Conservation (phyloP, 805 yeast species). For the Zygosaccharomyces bisporus region DNA sequence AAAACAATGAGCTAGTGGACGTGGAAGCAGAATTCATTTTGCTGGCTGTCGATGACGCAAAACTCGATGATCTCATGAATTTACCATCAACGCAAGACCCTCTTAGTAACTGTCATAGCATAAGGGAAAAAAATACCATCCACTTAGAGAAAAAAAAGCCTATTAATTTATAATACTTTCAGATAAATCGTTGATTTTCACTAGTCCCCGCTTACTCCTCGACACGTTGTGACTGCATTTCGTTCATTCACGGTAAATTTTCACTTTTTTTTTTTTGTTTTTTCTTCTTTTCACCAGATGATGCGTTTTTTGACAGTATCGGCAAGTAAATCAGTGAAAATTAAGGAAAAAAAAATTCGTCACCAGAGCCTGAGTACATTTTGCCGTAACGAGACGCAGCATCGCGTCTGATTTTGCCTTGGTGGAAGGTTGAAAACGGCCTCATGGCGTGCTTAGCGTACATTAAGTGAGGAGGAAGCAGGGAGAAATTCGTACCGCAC, state of each 20-base stretch:
- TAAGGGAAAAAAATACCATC: background rate
- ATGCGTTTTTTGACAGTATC: slow-evolving; percentile 6
- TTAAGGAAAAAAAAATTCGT: background rate
- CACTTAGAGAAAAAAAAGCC: background rate
- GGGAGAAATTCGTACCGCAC: background rate
- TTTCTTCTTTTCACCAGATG: slow-evolving; percentile 4
- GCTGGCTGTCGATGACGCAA: slow-evolving; percentile 1
- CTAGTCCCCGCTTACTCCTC: slow-evolving; percentile 6
- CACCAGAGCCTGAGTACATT: slow-evolving; percentile 3
- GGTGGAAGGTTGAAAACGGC: background rate
- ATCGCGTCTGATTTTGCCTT: slow-evolving; percentile 2
- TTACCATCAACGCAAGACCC: background rate
- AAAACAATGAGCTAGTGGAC: slow-evolving; percentile 30
- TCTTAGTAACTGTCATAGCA: background rate
- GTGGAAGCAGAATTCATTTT: slow-evolving; percentile 13
- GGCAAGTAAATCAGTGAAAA: slow-evolving; percentile 1
- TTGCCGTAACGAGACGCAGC: slow-evolving; percentile 5
- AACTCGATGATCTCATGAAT: slow-evolving; percentile 5
- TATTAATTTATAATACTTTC: background rate
- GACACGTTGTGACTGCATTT: slow-evolving; percentile 5
- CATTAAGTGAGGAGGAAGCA: background rate
- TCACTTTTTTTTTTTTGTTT: background rate
- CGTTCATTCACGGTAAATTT: slow-evolving; percentile 1
- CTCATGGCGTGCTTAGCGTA: background rate
- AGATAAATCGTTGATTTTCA: slow-evolving; percentile 3